Evolutionary conservation across 352 stramenopile species (phyloP).

Genomic region (Elongisporangium prolatum): DNA sequence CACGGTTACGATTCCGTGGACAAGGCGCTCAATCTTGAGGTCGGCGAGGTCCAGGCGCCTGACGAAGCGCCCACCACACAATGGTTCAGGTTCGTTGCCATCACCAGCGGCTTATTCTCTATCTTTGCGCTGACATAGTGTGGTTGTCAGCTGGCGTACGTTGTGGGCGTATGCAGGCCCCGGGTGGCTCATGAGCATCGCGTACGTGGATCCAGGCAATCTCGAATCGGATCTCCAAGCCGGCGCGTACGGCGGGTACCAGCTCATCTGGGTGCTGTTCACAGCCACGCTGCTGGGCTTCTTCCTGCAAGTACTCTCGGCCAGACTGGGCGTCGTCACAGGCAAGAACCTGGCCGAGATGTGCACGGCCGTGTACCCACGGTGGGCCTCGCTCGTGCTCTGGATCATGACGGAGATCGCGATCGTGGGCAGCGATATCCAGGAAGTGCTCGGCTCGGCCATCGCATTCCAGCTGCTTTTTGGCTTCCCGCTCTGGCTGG

Average conservation of each 20-base stretch:
- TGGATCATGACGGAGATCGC: conserved; percentile 93
- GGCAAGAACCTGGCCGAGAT: conserved; percentile 89
- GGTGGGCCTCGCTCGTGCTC: conserved; percentile 67
- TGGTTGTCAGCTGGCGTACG: conserved; percentile 34
- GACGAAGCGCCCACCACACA: conserved; percentile 34
- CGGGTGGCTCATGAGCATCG: conserved; percentile 92
- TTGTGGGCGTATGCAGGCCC: conserved; percentile 81
- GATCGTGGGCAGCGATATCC: conserved; percentile 90
- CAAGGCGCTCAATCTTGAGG: conserved; percentile 41
- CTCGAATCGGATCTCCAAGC: conserved; percentile 94
- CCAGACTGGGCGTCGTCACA: conserved; percentile 89
- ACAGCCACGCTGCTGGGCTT: conserved; percentile 87
- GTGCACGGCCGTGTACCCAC: conserved; percentile 76
- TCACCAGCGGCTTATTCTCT: background rate
- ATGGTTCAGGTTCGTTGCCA: conserved; percentile 13
- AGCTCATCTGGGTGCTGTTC: conserved; percentile 92
- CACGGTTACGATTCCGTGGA: conserved; percentile 42
- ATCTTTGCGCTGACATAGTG: background rate
- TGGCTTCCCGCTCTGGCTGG: conserved; percentile 85
- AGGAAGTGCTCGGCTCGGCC: conserved; percentile 90
- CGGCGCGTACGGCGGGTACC: conserved; percentile 86
- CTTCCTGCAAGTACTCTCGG: conserved; percentile 92
- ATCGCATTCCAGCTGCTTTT: conserved; percentile 92
- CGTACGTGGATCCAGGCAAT: conserved; percentile 95
- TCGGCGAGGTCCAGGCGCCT: conserved; percentile 46